phyloP scores from a whole-genome alignment of 2,329 filamentous ascomycete species.

The Claviceps africana region DNA sequence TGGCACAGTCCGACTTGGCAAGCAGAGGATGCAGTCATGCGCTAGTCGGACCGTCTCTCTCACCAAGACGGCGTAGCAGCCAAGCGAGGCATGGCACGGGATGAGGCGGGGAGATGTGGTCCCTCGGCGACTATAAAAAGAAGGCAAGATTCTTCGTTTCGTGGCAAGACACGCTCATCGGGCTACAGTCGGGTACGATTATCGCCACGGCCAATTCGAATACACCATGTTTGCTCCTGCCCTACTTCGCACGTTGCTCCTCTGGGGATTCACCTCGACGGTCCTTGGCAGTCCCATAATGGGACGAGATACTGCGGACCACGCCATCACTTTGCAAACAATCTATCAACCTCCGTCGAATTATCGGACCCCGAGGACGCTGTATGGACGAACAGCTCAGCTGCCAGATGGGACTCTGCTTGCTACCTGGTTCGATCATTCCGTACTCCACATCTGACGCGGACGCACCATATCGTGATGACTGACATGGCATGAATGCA shows the following conservation, averaged over 20 bases:
- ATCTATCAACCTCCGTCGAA: not conserved
- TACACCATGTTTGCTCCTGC: not conserved
- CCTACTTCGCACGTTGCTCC: not conserved
- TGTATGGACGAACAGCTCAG: not conserved
- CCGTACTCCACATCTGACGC: no score
- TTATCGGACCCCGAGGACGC: not conserved
- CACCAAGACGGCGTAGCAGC: not conserved
- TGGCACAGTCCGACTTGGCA: not conserved
- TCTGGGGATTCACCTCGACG: not conserved
- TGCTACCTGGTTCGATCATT: not conserved
- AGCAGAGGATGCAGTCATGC: not conserved
- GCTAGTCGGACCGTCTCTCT: not conserved
- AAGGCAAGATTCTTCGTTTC: not conserved
- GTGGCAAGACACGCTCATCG: not conserved
- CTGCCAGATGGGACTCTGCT: not conserved
- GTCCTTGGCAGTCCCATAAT: not conserved
- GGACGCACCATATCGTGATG: not conserved
- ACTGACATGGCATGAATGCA: not conserved
- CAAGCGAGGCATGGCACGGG: no score
- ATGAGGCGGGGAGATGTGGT: not conserved
- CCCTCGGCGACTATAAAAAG: not conserved
- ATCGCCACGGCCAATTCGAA: no score
- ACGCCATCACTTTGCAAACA: not conserved
- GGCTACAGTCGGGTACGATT: not conserved
- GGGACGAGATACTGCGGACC: not conserved